Evolutionary conservation across 2,329 filamentous ascomycete species (phyloP).

Genomic region (Aspergillus puulaauensis): DNA sequence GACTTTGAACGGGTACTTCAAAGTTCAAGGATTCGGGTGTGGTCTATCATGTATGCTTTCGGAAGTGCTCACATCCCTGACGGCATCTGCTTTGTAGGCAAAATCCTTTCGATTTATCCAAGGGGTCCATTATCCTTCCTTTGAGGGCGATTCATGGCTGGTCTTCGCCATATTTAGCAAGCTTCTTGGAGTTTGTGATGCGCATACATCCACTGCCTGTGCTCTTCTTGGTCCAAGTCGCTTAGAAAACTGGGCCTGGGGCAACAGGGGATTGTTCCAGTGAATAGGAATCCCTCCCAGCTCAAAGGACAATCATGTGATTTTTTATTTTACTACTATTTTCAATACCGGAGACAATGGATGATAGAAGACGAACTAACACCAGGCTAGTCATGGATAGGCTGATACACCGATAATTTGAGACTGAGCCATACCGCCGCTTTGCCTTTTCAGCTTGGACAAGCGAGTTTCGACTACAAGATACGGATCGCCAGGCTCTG

Average conservation of each 20-base stretch:
- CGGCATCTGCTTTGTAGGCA: neutral
- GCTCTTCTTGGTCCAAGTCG: too few species aligned
- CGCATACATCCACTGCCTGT: neutral
- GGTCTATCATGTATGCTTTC: neutral
- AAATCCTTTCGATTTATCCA: neutral
- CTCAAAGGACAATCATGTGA: neutral
- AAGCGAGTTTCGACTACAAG: neutral
- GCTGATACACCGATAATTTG: neutral
- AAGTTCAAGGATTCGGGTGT: neutral
- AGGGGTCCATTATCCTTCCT: neutral
- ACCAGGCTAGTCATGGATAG: neutral
- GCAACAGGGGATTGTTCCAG: neutral
- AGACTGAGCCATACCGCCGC: neutral
- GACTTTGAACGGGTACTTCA: neutral
- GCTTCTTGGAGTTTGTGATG: neutral
- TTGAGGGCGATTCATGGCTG: neutral
- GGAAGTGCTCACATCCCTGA: neutral
- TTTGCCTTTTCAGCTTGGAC: neutral
- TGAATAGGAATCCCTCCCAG: neutral
- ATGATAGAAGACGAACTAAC: neutral
- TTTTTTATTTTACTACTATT: neutral
- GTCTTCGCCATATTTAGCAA: conserved; percentile 1
- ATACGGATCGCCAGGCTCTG: neutral
- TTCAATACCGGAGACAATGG: neutral
- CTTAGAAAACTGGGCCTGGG: neutral